A percentile compares a stretch with the other conserved stretches of the same genome.
Conservation (phyloP, 345 rosid species). For the Eucalyptus cloeziana region DNA sequence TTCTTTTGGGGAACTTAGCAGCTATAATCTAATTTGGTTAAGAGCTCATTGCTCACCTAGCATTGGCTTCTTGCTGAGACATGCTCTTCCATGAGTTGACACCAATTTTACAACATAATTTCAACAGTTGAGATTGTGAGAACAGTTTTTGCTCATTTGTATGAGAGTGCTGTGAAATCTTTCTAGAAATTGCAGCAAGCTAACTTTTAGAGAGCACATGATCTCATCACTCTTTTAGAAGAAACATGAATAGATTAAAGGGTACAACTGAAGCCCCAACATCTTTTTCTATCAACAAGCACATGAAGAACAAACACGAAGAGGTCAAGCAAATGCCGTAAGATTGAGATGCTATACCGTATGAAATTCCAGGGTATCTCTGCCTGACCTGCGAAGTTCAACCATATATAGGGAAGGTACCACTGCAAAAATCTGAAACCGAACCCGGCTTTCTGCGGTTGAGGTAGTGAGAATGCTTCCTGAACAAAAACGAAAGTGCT, state of each 20-base stretch:
- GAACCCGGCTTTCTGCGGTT: not conserved
- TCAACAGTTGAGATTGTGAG: not conserved
- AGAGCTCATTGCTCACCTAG: not conserved
- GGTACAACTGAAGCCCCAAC: not conserved
- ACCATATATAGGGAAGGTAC: slow-evolving; percentile 89
- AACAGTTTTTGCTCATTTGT: not conserved
- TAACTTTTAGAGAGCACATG: not conserved
- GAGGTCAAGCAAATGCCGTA: not conserved
- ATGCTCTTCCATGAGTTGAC: not conserved
- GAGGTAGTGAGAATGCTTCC: not conserved
- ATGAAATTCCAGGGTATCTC: slow-evolving; percentile 91
- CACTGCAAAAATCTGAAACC: slow-evolving; percentile 63
- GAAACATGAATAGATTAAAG: not conserved
- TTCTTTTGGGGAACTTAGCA: not conserved
- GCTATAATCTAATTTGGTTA: not conserved
- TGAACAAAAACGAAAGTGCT: not conserved
- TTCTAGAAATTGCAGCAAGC: not conserved
- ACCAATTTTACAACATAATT: not conserved
- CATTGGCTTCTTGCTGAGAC: not conserved
- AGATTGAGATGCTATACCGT: slow-evolving; percentile 22
- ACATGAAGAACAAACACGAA: not conserved
- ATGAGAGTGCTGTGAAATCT: not conserved
- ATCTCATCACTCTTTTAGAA: not conserved
- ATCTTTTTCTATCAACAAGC: not conserved
- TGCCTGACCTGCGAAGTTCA: slow-evolving; percentile 71